phyloP scores from a whole-genome alignment of 2,329 filamentous ascomycete genomes.

The Phoma sp. region DNA sequence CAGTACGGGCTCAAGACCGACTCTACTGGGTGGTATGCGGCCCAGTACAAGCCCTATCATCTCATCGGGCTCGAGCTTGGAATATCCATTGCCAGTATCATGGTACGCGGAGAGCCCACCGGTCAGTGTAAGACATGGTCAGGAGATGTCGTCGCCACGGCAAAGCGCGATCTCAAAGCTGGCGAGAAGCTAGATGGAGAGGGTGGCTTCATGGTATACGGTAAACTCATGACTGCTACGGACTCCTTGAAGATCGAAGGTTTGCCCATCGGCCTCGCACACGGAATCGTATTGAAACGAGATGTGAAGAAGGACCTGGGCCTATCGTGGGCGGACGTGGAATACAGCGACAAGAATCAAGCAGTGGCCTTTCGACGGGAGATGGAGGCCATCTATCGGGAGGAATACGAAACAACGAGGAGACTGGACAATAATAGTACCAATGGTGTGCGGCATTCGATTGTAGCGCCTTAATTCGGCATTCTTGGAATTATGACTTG shows the following conservation, averaged over 20 bases:
- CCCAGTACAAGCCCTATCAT: constrained; percentile 58
- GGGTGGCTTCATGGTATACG: constrained; percentile 57
- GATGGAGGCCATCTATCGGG: constrained; percentile 52
- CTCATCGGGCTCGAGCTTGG: constrained; percentile 58
- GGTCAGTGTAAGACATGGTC: constrained; percentile 55
- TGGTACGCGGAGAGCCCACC: constrained; percentile 57
- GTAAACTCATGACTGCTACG: constrained; percentile 53
- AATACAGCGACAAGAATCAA: constrained; percentile 51
- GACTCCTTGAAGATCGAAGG: constrained; percentile 52
- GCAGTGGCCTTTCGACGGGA: constrained; percentile 53
- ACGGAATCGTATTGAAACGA: constrained; percentile 52
- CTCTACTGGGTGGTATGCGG: constrained; percentile 51
- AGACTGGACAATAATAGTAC: neutral
- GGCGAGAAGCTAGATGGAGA: constrained; percentile 57
- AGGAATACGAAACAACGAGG: constrained; percentile 15
- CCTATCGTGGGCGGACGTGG: constrained; percentile 56
- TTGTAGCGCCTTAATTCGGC: constrained; percentile 1
- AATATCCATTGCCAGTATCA: constrained; percentile 54
- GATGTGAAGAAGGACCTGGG: constrained; percentile 53
- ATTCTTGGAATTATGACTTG: neutral
- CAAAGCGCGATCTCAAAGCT: constrained; percentile 55
- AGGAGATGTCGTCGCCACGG: constrained; percentile 57
- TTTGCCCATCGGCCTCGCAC: constrained; percentile 55
- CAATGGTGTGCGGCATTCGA: constrained; percentile 1
- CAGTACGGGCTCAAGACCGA: constrained; percentile 57